Conservation (phyloP, 2,329 filamentous ascomycete species). For the Fusarium hainanense region DNA sequence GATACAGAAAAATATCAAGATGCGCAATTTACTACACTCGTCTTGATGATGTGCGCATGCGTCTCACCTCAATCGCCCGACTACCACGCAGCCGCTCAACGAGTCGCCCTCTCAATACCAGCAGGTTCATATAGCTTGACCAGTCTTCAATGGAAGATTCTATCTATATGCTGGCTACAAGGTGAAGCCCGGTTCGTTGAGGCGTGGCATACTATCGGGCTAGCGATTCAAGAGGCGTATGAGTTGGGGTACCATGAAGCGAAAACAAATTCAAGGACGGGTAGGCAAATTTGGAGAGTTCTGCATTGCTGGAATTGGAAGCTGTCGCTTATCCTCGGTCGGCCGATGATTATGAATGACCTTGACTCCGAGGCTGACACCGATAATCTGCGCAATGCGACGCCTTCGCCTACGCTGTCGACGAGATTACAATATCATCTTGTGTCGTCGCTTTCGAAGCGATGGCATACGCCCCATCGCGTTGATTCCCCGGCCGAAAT, state of each 20-base stretch:
- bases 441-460: conserved; percentile 9
- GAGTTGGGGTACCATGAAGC: conserved; percentile 8
- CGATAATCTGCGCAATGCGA: accelerated
- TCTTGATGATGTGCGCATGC: conserved; percentile 24
- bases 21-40: conserved; percentile 9
- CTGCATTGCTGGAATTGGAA: conserved; percentile 18
- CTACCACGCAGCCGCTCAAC: background rate
- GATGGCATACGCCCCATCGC: conserved; percentile 15
- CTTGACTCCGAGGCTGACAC: conserved; percentile 3
- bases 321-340: background rate
- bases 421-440: conserved; percentile 17
- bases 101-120: background rate
- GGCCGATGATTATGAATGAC: conserved; percentile 14
- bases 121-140: background rate
- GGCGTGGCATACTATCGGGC: conserved; percentile 10
- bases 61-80: conserved; percentile 4
- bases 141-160: conserved; percentile 13
- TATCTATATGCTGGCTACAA: conserved; percentile 19
- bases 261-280: background rate
- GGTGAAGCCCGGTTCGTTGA: conserved; percentile 14
- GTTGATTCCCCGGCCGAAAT: background rate
- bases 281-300: conserved; percentile 7
- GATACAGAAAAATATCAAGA: background rate
- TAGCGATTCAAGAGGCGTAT: conserved; percentile 18
- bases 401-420: conserved; percentile 4